A percentile compares a stretch with the other conserved stretches of the same genome.
Conservation (phyloP, 2,329 filamentous ascomycete species). For the Ceratocystis variospora region DNA sequence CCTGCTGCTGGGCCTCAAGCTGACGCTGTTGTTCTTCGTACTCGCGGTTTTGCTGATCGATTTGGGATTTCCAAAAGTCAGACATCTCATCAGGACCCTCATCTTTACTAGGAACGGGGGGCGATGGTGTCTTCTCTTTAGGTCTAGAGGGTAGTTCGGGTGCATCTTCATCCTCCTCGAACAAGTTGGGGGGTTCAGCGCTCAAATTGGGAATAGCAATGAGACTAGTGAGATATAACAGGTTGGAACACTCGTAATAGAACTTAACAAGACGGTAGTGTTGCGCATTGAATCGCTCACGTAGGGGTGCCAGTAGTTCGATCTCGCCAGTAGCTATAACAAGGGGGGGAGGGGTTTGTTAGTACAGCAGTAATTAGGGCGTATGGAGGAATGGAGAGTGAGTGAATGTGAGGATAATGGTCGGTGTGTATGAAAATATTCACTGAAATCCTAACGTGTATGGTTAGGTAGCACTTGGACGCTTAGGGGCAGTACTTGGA, state of each 20-base stretch:
- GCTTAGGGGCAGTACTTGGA: no score
- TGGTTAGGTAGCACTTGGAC: no score
- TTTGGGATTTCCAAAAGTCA: conserved; percentile 94
- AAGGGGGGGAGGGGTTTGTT: conserved; percentile 20
- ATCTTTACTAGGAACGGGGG: conserved; percentile 54
- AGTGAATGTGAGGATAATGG: no score
- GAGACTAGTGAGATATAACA: conserved; percentile 88
- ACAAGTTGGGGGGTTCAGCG: conserved; percentile 79
- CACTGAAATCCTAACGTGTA: no score
- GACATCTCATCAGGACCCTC: conserved; percentile 81
- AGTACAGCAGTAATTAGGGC: conserved; percentile 8
- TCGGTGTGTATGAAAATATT: no score
- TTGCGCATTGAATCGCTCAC: conserved; percentile 82
- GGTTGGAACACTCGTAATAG: conserved; percentile 97
- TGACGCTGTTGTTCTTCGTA: conserved; percentile 90
- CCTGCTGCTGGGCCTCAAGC: conserved; percentile 73
- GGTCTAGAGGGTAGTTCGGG: conserved; percentile 71
- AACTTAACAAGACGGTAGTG: conserved; percentile 95
- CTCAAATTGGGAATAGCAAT: conserved; percentile 94
- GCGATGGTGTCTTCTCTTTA: conserved; percentile 56
- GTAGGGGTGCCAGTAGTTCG: conserved; percentile 77
- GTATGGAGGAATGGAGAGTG: neutral
- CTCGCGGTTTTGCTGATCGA: conserved; percentile 80
- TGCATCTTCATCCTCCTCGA: conserved; percentile 76
- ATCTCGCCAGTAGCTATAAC: conserved; percentile 70